Conservation (phyloP, 768 basidiomycete species). For the Mycena galericulata region DNA sequence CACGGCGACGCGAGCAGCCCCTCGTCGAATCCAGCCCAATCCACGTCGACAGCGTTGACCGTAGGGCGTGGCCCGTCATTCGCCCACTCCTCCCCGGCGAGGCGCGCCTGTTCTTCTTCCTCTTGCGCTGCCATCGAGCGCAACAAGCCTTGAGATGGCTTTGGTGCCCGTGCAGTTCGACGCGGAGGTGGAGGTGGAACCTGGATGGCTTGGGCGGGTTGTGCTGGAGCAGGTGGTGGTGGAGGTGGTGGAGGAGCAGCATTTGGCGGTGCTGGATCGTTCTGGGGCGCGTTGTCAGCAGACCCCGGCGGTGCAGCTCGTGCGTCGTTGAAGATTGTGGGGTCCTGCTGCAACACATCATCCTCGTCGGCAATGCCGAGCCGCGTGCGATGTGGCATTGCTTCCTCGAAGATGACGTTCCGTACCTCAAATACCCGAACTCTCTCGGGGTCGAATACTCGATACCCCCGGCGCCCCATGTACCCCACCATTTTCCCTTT, state of each 20-base stretch:
- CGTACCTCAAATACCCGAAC: constrained; percentile 14
- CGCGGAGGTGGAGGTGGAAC: neutral
- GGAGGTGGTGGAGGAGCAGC: neutral
- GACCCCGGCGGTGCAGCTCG: too few species aligned
- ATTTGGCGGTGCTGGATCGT: too few species aligned
- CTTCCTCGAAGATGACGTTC: constrained; percentile 30
- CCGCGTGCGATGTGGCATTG: constrained; percentile 16
- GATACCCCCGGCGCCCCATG: constrained; percentile 32
- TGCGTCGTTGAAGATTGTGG: too few species aligned
- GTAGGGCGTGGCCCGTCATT: neutral
- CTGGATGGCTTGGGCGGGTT: constrained; percentile 31
- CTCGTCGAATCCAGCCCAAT: neutral
- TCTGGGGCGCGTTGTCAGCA: too few species aligned
- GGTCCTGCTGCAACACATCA: too few species aligned
- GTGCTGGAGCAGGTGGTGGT: neutral
- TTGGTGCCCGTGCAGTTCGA: too few species aligned
- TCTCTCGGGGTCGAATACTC: constrained; percentile 18
- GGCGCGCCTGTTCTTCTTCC: neutral
- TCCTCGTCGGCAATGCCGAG: neutral
- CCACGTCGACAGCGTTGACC: neutral
- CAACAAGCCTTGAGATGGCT: neutral
- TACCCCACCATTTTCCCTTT: constrained; percentile 32
- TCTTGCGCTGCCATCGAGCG: too few species aligned
- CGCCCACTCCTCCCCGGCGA: constrained; percentile 1
- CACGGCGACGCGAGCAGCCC: neutral